Evolutionary conservation across 805 yeast genomes (phyloP).

Genomic region (Lipomyces anomalus): DNA sequence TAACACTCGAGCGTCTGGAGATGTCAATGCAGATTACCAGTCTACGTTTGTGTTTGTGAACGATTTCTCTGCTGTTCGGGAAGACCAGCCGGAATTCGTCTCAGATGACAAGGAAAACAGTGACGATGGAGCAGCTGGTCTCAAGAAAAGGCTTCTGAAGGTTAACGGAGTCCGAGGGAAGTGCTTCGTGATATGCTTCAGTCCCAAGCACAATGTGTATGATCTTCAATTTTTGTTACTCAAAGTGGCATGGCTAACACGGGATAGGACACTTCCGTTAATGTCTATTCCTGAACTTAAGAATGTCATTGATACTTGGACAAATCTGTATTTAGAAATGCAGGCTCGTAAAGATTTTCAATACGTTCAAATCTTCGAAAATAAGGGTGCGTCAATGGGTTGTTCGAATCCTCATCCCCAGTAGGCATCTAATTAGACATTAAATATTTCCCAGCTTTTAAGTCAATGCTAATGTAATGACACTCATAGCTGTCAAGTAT

Average conservation of each 20-base stretch:
- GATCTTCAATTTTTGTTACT: neutral
- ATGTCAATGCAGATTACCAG: slow-evolving; percentile 50
- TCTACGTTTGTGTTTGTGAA: slow-evolving; percentile 57
- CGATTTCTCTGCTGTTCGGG: slow-evolving; percentile 65
- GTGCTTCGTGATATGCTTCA: slow-evolving; percentile 66
- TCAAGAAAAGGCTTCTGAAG: slow-evolving; percentile 40
- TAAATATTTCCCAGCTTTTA: neutral
- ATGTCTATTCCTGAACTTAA: slow-evolving; percentile 45
- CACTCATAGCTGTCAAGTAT: slow-evolving; percentile 53
- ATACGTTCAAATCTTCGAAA: slow-evolving; percentile 69
- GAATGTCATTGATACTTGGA: slow-evolving; percentile 58
- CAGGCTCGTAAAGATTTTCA: slow-evolving; percentile 38
- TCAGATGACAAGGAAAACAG: slow-evolving; percentile 21
- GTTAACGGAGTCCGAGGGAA: slow-evolving; percentile 59
- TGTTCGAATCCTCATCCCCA: slow-evolving; percentile 80
- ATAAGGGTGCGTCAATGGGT: slow-evolving; percentile 76
- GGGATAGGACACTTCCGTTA: slow-evolving; percentile 40
- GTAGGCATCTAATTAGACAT: slow-evolving; percentile 20
- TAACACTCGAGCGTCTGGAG: slow-evolving; percentile 59
- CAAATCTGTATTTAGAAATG: slow-evolving; percentile 45
- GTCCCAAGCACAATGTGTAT: slow-evolving; percentile 59
- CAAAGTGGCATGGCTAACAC: too few species aligned
- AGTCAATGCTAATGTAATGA: neutral
- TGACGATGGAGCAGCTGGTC: slow-evolving; percentile 11
- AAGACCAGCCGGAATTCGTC: slow-evolving; percentile 46